Evolutionary conservation across 108 stramenopile species (phyloP), one percentile per base, ranked within the genome.

Genomic region (Halocafeteria seosinensis): DNA sequence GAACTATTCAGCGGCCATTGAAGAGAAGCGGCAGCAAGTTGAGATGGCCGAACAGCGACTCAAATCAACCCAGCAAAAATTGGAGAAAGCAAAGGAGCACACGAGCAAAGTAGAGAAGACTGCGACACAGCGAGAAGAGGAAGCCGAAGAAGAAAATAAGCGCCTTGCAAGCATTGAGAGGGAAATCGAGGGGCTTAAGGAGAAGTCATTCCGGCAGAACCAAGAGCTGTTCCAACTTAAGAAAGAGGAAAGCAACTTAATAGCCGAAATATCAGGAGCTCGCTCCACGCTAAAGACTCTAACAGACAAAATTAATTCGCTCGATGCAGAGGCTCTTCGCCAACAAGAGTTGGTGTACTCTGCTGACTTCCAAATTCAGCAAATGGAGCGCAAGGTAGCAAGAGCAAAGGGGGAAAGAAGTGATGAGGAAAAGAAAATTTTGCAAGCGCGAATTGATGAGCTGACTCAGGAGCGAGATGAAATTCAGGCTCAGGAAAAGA

Each of bases 341-440:
- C 87, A 88, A 66, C 65, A 78, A 58, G 86, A 87, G 78, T 75
- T 88, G 9, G 50, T 87, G 34, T 84, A 85, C 71, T 80, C 79
- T 52, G 85, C 83, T 32, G 86, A 85, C 73, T 87, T 86, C 66
- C 82, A 88, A 73, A 83, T 87, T 23, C 82, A 87, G 67, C 81
- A 81, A 60, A 82, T 85, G 71, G 86, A 85, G 67, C 68, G 80
- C 50, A 85, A 86, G 57, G 79, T 88, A 30, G 85, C 86, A 6
- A 78, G 85, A n/a, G 87, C 82, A 51, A 74, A 82, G 32, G 87
- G 87, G 21, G 79, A 84, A 64, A 72, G 85, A 8, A 76, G 78
- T 17, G 83, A 85, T 64, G 87, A 86, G 25, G 87, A 88, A 71
- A 83, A 87, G 71, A 26, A 52, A 35, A 34, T 58, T 36, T 78